These are phyloP conservation scores for Mayamaea pseudoterrestris DNA, from an alignment of 108 stramenopile genomes.

Conservation along the genomic window DNA sequence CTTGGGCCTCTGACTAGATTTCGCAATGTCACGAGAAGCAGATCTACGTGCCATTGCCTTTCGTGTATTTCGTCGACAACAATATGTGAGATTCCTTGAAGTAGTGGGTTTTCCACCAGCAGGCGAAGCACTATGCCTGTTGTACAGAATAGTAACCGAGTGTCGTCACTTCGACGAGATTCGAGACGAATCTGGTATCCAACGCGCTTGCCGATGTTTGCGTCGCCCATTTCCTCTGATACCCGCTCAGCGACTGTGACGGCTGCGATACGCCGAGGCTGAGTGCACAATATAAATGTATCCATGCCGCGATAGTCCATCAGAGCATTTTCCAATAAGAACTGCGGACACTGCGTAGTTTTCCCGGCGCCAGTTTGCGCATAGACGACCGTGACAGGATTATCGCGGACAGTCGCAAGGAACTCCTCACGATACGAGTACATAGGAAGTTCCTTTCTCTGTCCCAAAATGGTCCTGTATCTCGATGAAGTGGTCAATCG, in stretches of 20 bases:
- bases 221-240: conserved; percentile 86
- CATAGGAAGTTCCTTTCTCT: conserved; percentile 87
- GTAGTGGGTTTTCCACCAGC: conserved; percentile 79
- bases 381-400: conserved; percentile 92
- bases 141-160: conserved; percentile 89
- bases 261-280: conserved; percentile 97
- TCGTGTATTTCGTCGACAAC: conserved; percentile 97
- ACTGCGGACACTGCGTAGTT: conserved; percentile 93
- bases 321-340: conserved; percentile 81
- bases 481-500: background rate
- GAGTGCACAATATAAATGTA: conserved; percentile 91
- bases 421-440: conserved; percentile 90
- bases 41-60: conserved; percentile 61
- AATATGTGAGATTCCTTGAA: conserved; percentile 76
- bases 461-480: conserved; percentile 55
- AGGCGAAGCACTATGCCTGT: conserved; percentile 88
- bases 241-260: conserved; percentile 96
- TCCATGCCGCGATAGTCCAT: conserved; percentile 23
- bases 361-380: conserved; percentile 98
- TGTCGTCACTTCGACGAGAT: conserved; percentile 32
- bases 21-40: conserved; percentile 78
- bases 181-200: conserved; percentile 93
- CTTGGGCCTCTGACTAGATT: conserved; percentile 41
- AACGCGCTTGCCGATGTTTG: conserved; percentile 36
- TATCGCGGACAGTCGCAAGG: conserved; percentile 68